phyloP scores from a whole-genome alignment of 73 alveolate species.

The Vitrella brassicaformis region DNA sequence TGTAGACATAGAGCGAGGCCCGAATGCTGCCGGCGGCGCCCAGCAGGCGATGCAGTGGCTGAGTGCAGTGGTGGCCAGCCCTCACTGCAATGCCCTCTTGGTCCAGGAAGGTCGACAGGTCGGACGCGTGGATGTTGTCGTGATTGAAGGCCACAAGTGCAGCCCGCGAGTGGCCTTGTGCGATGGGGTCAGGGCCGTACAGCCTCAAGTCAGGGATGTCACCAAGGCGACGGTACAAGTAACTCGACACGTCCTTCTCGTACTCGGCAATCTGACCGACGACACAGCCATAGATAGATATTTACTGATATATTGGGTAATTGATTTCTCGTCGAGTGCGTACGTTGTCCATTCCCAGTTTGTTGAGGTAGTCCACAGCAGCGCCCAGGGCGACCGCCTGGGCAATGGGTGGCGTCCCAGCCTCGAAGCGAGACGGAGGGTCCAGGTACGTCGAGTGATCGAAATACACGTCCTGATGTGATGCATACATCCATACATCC shows the following conservation, averaged over 20 bases:
- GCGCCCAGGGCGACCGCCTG: slow-evolving; percentile 23
- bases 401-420: slow-evolving; percentile 34
- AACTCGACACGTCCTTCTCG: neutral
- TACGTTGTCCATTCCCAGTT: slow-evolving; percentile 21
- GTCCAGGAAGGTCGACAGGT: neutral
- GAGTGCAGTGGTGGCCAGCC: slow-evolving; percentile 36
- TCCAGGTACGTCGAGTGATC: slow-evolving; percentile 18
- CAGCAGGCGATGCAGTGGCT: neutral
- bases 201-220: neutral
- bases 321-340: too few relatives aligned
- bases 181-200: neutral
- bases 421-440: slow-evolving; percentile 29
- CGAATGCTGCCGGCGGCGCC: neutral
- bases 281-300: too few relatives aligned
- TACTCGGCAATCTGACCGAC: too few relatives aligned
- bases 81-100: slow-evolving; percentile 10
- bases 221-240: neutral
- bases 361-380: slow-evolving; percentile 14
- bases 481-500: neutral
- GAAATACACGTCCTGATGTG: neutral
- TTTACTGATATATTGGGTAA: too few relatives aligned
- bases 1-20: neutral
- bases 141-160: slow-evolving; percentile 36
- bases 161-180: slow-evolving; percentile 3
- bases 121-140: neutral